phyloP scores from a whole-genome alignment of 371 early-diverging fungal genomes.

The Racocetra persica region DNA sequence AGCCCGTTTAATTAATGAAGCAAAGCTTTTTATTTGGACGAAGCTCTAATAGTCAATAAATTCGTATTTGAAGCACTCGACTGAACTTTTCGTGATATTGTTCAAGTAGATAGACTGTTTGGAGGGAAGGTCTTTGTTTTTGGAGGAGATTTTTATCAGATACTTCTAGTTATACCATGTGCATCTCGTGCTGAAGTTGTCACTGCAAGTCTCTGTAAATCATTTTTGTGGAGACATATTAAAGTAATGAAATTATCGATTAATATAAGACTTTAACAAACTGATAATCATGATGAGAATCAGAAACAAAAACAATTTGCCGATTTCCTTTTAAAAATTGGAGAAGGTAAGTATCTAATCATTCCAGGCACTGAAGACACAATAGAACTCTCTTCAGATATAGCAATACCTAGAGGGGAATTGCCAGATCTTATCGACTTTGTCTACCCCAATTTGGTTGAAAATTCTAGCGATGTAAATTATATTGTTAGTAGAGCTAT shows the following conservation, averaged over 20 bases:
- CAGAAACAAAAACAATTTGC: conserved; percentile 10
- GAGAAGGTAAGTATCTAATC: neutral
- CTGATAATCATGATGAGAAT: neutral
- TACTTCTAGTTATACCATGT: conserved; percentile 8
- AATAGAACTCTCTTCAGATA: neutral
- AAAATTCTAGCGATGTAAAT: neutral
- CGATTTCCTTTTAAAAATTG: conserved; percentile 18
- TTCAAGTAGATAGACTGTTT: conserved; percentile 35
- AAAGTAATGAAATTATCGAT: neutral
- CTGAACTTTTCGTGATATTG: conserved; percentile 38
- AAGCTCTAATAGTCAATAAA: conserved; percentile 47
- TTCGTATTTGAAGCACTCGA: conserved; percentile 47
- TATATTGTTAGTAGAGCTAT: neutral
- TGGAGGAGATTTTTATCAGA: conserved; percentile 42
- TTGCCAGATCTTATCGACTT: neutral
- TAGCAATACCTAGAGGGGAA: neutral
- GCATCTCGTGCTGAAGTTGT: neutral
- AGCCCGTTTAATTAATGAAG: conserved; percentile 34
- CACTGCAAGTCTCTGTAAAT: neutral
- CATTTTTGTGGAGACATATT: neutral
- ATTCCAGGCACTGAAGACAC: neutral
- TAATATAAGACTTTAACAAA: conserved; percentile 14
- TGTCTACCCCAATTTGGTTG: conserved; percentile 12
- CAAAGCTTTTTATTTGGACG: conserved; percentile 50
- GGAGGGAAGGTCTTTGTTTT: conserved; percentile 44